Percentiles rank a stretch among this genome's conserved stretches.
Conservation (phyloP, 169 alveolate genomes). For the Eimeria necatrix region DNA sequence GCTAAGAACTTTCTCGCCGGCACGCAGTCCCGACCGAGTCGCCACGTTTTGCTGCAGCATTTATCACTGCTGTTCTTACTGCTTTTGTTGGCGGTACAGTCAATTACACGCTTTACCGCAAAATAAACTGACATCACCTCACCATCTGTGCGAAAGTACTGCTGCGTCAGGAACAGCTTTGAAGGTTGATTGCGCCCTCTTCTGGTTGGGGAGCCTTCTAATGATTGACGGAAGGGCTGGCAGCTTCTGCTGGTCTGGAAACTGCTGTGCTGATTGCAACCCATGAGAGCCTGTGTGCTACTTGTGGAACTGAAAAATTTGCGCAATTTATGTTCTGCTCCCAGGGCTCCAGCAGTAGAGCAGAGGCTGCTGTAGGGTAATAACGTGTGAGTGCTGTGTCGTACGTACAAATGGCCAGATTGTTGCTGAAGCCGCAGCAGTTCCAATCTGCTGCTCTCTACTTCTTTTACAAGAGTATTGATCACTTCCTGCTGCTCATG, state of each 20-base stretch:
- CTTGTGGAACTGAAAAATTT: neutral
- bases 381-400: neutral
- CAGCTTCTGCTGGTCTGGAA: neutral
- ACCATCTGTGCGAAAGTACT: neutral
- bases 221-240: neutral
- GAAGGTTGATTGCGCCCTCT: neutral
- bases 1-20: too few species aligned
- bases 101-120: too few species aligned
- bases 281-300: neutral
- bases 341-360: neutral
- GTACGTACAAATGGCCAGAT: slow-evolving; percentile 22
- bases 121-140: neutral
- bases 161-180: neutral
- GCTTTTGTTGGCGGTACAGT: too few species aligned
- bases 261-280: too few species aligned
- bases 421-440: slow-evolving; percentile 68
- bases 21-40: too few species aligned
- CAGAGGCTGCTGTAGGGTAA: slow-evolving; percentile 12
- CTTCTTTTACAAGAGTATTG: slow-evolving; percentile 9
- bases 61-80: too few species aligned
- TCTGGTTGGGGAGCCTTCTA: neutral
- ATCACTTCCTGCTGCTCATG: slow-evolving; percentile 50
- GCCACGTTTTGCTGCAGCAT: too few species aligned
- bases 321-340: neutral
- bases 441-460: slow-evolving; percentile 55